Conservation (phyloP, 495 filamentous ascomycete genomes). For the Penicillium pancosmium region DNA sequence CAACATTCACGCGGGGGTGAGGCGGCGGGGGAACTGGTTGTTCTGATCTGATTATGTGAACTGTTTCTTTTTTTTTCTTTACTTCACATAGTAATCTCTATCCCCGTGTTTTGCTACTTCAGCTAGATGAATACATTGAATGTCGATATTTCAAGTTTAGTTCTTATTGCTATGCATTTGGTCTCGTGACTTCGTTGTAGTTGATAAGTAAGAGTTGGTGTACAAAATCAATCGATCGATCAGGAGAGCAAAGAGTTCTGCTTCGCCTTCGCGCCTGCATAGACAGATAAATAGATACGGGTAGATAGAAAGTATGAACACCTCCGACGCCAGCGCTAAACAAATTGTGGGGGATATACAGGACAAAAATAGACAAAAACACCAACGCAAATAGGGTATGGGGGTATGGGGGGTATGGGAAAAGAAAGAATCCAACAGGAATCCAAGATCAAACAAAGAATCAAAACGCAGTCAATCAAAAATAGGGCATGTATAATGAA, state of each 20-base stretch:
- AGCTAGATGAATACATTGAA: conserved; percentile 26
- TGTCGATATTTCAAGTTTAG: conserved; percentile 16
- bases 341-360: conserved; percentile 12
- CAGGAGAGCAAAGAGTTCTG: too few species aligned
- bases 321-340: conserved; percentile 23
- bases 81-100: conserved; percentile 31
- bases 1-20: conserved; percentile 26
- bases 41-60: background rate
- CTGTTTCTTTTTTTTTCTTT: background rate
- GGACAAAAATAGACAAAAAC: conserved; percentile 8
- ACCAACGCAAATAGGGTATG: conserved; percentile 8
- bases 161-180: background rate
- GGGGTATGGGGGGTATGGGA: background rate
- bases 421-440: background rate
- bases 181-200: background rate
- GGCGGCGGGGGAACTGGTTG: conserved; percentile 10
- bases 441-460: background rate
- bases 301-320: conserved; percentile 5
- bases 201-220: background rate
- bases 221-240: background rate
- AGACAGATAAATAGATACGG: background rate
- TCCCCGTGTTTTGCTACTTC: conserved; percentile 12
- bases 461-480: background rate
- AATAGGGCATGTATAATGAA: background rate
- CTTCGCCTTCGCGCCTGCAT: background rate